These are phyloP conservation scores for Harringtonia aguacate DNA, from an alignment of 2,329 filamentous ascomycete species.

Conservation along the genomic window DNA sequence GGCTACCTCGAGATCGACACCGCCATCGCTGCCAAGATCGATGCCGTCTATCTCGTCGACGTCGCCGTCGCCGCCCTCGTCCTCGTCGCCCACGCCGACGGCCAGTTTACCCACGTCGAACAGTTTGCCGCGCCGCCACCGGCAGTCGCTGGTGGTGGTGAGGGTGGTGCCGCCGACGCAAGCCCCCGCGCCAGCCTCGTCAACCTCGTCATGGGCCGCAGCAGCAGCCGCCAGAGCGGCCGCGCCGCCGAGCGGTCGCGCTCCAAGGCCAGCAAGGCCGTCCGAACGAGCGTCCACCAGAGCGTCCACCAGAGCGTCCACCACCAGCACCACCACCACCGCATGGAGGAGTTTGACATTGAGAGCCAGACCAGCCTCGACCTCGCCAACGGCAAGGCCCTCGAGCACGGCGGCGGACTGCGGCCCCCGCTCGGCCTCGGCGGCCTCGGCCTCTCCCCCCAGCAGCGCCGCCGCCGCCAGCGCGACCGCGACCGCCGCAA, in stretches of 20 bases:
- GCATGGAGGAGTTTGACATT: slow-evolving; percentile 48
- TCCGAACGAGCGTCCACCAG: neutral
- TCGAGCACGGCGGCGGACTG: slow-evolving; percentile 12
- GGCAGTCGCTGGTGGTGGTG: slow-evolving; percentile 7
- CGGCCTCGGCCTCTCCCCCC: neutral
- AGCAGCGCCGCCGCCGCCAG: neutral
- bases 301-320: slow-evolving; percentile 7
- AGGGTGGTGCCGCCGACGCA: slow-evolving; percentile 9
- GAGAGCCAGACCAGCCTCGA: slow-evolving; percentile 47
- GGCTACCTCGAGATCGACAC: slow-evolving; percentile 55
- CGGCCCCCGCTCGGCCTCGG: too few relatives aligned
- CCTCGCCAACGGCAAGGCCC: slow-evolving; percentile 28
- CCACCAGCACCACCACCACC: slow-evolving; percentile 17
- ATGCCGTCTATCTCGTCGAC: slow-evolving; percentile 51
- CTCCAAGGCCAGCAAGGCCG: neutral
- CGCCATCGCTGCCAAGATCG: slow-evolving; percentile 45
- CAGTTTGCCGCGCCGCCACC: slow-evolving; percentile 40
- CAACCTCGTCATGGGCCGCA: slow-evolving; percentile 13
- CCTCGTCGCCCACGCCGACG: slow-evolving; percentile 47
- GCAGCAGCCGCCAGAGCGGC: slow-evolving; percentile 19
- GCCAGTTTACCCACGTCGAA: slow-evolving; percentile 38
- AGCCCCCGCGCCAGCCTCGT: slow-evolving; percentile 11
- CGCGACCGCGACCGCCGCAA: neutral
- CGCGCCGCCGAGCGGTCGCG: neutral
- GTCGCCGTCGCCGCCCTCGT: slow-evolving; percentile 50